Base-by-base conservation (phyloP, 306 rosid species). In the Vachellia pachyceras region DNA sequence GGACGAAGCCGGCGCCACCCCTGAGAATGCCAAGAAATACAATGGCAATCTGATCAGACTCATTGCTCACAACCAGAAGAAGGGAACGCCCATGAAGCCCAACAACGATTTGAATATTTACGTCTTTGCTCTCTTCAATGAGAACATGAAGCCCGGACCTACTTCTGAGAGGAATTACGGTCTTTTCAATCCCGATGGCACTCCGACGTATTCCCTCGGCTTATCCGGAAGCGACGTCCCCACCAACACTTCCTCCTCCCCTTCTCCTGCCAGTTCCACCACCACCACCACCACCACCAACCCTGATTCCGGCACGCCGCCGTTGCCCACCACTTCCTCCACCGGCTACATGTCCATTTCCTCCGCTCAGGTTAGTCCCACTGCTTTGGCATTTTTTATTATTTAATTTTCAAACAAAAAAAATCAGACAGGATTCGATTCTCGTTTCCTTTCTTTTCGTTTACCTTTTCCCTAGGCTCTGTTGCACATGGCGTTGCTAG, bases 101-200 rank as follows among this genome's bases (percentile, higher is more conserved):
- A 87, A 69, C 45, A 79, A 88, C 5, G 97, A 94, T 36, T 89
- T 96, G 69, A 96, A 96, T 61, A 93, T 96, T 42, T 96, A 96
- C 45, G 97, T 96, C 10, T 96, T 96, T 46, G 98, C 99, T 52
- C 49, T 96, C 13, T 96, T 96, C 50, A 96, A 96, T 36, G 99
- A 96, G 91, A 96, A 96, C 73, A 85, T 92, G 98, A 96, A 96
- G 73, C 99, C 98, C 1, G 99, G 99, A 5, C 98, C 98, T 6
- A 82, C 94, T 58, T 96, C 99, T 1, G 99, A 96, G 82, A 82
- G 99, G 17, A 96, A 96, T 46, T 96, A 93, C 79, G 99, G 99
- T 1, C 84, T 96, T 3, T 93, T 96, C 45, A 96, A 96, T 76
- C 99, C 99, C 5, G 98, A 96, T 57, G 90, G 97, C 1, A 79